Evolutionary conservation across 2,329 filamentous ascomycete species (phyloP), one percentile per base, ranked within the genome.

Genomic region (Achaetomium macrosporum): DNA sequence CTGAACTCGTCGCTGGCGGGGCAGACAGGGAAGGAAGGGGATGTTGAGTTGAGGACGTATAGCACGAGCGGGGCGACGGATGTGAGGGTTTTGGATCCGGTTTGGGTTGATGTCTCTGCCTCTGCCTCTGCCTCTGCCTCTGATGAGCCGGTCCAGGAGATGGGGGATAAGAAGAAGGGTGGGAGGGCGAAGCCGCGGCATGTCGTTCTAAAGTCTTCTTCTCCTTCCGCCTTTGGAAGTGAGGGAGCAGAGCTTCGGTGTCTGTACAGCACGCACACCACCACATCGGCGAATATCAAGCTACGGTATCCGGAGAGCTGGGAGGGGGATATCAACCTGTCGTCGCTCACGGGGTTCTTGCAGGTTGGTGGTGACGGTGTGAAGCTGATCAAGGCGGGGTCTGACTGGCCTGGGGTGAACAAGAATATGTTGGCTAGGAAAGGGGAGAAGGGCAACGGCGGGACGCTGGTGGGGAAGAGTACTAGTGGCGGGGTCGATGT

Each of bases 261-360:
- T 59, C 64, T 35, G 70, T 72, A 2, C 57, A 59, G 7, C 77
- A 80, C 65, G 6, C 78, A 82, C 64, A 65, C 55, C 19, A 71
- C 73, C 39, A 70, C 76, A 10, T 76, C 73, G 50, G 77, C 76
- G 7, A 45, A 61, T 31, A 59, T 79, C 44, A 61, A 59, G 13
- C 64, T 81, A 19, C 55, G 47, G 15, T 80, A 78, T 57, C 78
- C 79, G 0, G 61, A 60, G 19, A 66, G 70, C 2, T 82, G 78
- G 79, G 72, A 74, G 57, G 79, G 79, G 13, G 57, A 58, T 17
- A 63, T 80, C 33, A 56, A 56, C 10, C 69, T 73, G 12, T 51
- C 68, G 53, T 69, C 70, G 16, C 64, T 74, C 15, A 70, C 70
- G 20, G 76, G 76, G 2, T 57, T 51, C 10, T 64, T 79, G 30